phyloP scores from a whole-genome alignment of 768 basidiomycete species.

The Serendipita sp. region DNA sequence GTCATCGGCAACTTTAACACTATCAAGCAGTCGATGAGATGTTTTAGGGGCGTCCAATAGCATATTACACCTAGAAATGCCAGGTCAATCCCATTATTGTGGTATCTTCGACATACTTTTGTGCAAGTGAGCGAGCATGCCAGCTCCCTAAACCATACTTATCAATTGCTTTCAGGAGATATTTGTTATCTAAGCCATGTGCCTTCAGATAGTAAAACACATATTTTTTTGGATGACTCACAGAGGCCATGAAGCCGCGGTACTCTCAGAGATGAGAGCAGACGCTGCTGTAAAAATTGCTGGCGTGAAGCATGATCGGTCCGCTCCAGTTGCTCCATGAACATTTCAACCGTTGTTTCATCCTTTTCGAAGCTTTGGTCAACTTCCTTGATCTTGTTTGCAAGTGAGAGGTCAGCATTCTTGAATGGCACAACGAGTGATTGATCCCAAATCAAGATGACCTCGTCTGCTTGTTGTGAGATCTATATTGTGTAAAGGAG shows the following conservation, averaged over 20 bases:
- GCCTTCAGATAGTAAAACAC: not conserved
- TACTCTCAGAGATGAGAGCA: not conserved
- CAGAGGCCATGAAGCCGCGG: not conserved
- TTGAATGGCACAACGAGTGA: not conserved
- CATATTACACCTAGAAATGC: not conserved
- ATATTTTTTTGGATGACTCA: not conserved
- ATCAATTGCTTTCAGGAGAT: not conserved
- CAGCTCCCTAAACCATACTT: not conserved
- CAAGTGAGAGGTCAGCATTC: not conserved
- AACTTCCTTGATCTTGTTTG: not conserved
- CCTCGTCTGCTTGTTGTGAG: not conserved
- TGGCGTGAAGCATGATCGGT: not conserved
- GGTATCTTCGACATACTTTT: not conserved
- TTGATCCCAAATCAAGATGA: not conserved
- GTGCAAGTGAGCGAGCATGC: not conserved
- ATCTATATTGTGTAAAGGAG: not conserved
- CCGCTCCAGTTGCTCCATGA: not conserved
- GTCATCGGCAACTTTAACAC: not conserved
- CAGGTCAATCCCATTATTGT: not conserved
- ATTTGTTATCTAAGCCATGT: not conserved
- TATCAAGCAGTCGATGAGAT: not conserved
- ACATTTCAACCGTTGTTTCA: not conserved
- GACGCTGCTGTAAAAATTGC: not conserved
- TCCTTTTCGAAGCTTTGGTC: not conserved
- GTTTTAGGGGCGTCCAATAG: not conserved